A percentile compares a stretch with the other conserved stretches of the same genome.
These are phyloP conservation scores for Lentinus tigrinus DNA, from an alignment of 768 basidiomycete species.

Conservation along the genomic window DNA sequence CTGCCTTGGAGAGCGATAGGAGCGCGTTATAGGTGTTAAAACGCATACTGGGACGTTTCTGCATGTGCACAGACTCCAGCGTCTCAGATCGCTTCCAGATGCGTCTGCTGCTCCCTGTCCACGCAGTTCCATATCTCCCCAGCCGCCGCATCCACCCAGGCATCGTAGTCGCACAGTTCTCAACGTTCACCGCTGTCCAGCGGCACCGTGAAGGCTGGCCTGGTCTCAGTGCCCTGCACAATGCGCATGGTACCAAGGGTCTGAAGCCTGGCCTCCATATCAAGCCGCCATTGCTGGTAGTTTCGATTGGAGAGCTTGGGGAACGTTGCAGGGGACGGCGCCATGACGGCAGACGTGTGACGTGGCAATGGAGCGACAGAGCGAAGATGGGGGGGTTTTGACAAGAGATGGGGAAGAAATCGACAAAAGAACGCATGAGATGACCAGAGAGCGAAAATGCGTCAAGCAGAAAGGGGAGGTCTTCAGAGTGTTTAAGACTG, in stretches of 20 bases:
- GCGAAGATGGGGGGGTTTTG: not conserved
- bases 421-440: too few relatives aligned
- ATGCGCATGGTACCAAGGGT: not conserved
- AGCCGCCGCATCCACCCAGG: not conserved
- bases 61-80: conserved; percentile 13
- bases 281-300: conserved; percentile 3
- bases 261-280: not conserved
- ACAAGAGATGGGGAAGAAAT: not conserved
- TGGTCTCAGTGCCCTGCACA: not conserved
- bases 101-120: too few relatives aligned
- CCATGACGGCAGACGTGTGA: not conserved
- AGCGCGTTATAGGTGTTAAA: conserved; percentile 19
- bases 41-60: conserved; percentile 11
- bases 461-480: conserved; percentile 2
- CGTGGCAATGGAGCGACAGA: not conserved
- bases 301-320: conserved; percentile 9
- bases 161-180: not conserved
- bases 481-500: conserved; percentile 2
- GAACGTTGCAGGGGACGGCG: not conserved
- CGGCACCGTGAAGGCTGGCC: not conserved
- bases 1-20: conserved; percentile 13
- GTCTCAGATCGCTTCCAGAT: too few relatives aligned
- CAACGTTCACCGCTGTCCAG: not conserved
- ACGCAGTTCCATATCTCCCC: conserved; percentile 1
- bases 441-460: not conserved